A percentile compares a stretch with the other conserved stretches of the same genome.
Evolutionary conservation across 257 asterid genomes (phyloP).

Genomic region (Schizonepeta tenuifolia): DNA sequence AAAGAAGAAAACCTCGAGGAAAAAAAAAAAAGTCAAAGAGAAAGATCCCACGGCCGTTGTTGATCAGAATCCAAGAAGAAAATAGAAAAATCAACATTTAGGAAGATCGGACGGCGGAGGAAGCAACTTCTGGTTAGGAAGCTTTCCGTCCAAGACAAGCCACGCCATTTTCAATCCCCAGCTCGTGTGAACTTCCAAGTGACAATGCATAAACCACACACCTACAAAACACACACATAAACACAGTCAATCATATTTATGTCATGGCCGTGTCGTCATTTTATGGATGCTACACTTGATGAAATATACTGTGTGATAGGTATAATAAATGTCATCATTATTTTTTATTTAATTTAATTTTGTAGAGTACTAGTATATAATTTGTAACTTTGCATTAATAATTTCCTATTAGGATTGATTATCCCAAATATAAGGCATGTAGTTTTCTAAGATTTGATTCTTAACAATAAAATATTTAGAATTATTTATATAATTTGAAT

Average conservation of each 20-base stretch:
- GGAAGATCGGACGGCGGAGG: slow-evolving; percentile 57
- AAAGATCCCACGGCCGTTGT: background rate
- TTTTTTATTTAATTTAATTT: too few relatives aligned
- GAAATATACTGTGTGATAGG: too few relatives aligned
- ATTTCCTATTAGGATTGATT: too few relatives aligned
- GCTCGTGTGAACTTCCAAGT: slow-evolving; percentile 49
- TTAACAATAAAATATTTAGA: too few relatives aligned
- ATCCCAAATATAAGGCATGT: too few relatives aligned
- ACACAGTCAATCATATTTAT: background rate
- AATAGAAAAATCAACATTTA: slow-evolving; percentile 32
- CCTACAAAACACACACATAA: slow-evolving; percentile 20
- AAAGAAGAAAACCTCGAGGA: background rate
- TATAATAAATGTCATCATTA: too few relatives aligned
- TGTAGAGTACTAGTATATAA: too few relatives aligned
- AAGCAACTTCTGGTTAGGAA: slow-evolving; percentile 46
- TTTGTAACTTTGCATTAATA: too few relatives aligned
- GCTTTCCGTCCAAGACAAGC: slow-evolving; percentile 48
- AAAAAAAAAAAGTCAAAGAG: background rate
- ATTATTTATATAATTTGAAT: too few relatives aligned
- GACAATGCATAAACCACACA: slow-evolving; percentile 56
- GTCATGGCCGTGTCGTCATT: too few relatives aligned
- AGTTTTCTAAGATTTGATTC: too few relatives aligned
- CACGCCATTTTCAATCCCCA: slow-evolving; percentile 61
- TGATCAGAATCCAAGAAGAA: background rate
- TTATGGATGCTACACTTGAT: too few relatives aligned